These are phyloP conservation scores for Fusarium pilosicola DNA, from an alignment of 2,329 filamentous ascomycete species.

Conservation along the genomic window DNA sequence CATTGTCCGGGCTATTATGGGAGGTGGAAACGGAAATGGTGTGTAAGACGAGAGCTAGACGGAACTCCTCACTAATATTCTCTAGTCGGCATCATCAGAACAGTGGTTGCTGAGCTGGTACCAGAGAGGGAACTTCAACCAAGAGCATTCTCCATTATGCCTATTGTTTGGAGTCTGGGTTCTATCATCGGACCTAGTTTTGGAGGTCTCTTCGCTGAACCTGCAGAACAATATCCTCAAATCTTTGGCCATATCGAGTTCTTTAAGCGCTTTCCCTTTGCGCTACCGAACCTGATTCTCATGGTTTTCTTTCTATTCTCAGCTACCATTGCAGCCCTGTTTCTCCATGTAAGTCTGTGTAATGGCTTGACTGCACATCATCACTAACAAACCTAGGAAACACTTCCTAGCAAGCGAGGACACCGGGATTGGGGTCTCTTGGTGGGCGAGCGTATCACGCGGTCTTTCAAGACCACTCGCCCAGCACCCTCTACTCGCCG, in stretches of 20 bases:
- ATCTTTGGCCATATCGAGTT: constrained; percentile 75
- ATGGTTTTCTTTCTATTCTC: constrained; percentile 82
- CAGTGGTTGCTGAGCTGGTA: constrained; percentile 93
- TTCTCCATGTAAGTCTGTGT: constrained; percentile 68
- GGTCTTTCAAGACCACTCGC: constrained; percentile 47
- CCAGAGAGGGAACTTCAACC: constrained; percentile 88
- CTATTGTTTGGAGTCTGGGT: constrained; percentile 86
- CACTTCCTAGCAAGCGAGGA: constrained; percentile 76
- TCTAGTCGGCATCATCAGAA: constrained; percentile 86
- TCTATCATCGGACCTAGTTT: constrained; percentile 89
- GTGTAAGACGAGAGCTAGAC: constrained; percentile 30
- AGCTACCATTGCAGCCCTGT: constrained; percentile 77
- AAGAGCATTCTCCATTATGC: constrained; percentile 92
- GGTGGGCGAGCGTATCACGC: constrained; percentile 73
- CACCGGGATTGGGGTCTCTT: constrained; percentile 78
- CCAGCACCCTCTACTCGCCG: constrained; percentile 49
- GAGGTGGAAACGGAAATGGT: constrained; percentile 87
- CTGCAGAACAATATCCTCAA: constrained; percentile 76
- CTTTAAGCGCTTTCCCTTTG: constrained; percentile 82
- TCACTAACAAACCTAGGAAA: constrained; percentile 67
- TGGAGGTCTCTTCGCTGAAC: constrained; percentile 86
- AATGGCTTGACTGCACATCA: not conserved
- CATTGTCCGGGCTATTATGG: constrained; percentile 78
- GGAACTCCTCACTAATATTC: not conserved
- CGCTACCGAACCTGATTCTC: constrained; percentile 83